phyloP scores from a whole-genome alignment of 2,329 filamentous ascomycete species.

The Dothistroma septosporum region DNA sequence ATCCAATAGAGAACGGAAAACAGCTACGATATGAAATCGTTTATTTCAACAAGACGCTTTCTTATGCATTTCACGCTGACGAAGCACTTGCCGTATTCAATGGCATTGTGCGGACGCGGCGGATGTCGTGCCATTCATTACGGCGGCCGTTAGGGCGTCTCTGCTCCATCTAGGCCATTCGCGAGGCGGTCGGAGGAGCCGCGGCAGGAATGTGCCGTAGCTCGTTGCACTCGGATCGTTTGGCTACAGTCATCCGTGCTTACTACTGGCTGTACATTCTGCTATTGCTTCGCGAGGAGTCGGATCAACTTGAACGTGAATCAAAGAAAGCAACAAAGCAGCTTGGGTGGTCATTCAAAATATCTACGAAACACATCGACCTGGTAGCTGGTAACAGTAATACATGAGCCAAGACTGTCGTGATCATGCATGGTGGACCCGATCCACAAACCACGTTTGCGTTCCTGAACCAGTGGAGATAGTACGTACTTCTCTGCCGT shows the following conservation, averaged over 20 bases:
- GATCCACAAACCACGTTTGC: conserved; percentile 7
- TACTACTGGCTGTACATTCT: neutral
- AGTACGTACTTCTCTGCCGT: conserved; percentile 3
- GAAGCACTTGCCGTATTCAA: neutral
- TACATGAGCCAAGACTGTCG: conserved; percentile 5
- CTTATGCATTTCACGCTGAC: neutral
- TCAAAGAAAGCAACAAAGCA: neutral
- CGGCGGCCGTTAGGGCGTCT: neutral
- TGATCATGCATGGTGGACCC: conserved; percentile 7
- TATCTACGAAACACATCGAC: neutral
- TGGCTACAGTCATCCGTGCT: neutral
- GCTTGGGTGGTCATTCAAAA: neutral
- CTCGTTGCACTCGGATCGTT: neutral
- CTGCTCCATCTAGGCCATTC: neutral
- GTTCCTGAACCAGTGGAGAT: neutral
- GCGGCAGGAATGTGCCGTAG: neutral
- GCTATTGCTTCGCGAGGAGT: neutral
- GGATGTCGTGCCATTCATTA: neutral
- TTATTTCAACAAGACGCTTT: neutral
- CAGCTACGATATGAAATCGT: neutral
- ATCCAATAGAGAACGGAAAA: conserved; percentile 1
- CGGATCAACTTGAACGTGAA: neutral
- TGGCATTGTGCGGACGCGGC: conserved; percentile 1
- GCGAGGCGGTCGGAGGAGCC: neutral
- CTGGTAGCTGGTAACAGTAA: conserved; percentile 3